Base-by-base conservation (phyloP, 1,284 basidiomycete species). In the Trichosporon asahii region DNA sequence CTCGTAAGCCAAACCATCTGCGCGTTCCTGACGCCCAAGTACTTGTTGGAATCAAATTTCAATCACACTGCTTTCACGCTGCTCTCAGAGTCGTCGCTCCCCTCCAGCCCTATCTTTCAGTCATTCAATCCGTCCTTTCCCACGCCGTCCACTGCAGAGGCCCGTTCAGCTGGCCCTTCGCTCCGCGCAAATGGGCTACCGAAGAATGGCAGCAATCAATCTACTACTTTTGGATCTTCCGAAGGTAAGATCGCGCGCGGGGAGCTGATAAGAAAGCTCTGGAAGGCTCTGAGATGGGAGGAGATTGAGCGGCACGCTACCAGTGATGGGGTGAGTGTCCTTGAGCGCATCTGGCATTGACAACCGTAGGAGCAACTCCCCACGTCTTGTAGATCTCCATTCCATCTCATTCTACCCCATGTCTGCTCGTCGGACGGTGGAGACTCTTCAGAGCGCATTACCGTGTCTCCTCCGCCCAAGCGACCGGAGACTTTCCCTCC, bases 31-130 rank as follows among this genome's bases (percentile, higher is more conserved):
- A 61, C 23, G 2, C 33, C 25, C 6, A 67, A 80, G 79, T 83
- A 83, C 46, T 76, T 83, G 23, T 74, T 80, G 65, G 82, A 83
- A 67, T 81, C 80, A 15, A 80, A 81, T 71, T 78, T 83, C 66
- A 66, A 76, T 18, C 82, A 83, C 68, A 79, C 81, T 1, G 82
- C 82, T 1, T 83, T 80, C 74, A 72, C 78, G 12, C 69, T 83
- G 9, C 74, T 81, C 0, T 72, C 76, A 18, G 82, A 83, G 68
- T 79, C 81, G 2, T 71, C 76, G 3, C 74, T 83, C 2, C 74
- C 78, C 1, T 73, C 73, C 7, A 81, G 81, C 3, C 70, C 79
- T 0, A 68, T 83, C 9, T 83, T 81, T 46, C 77, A 80, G 55
- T 73, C 77, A 61, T 80, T 80, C 70, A 78, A 81, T 68, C 81